These are phyloP conservation scores for Paraphysoderma sedebokerense DNA, from an alignment of 371 early-diverging fungal genomes.

Conservation along the genomic window DNA sequence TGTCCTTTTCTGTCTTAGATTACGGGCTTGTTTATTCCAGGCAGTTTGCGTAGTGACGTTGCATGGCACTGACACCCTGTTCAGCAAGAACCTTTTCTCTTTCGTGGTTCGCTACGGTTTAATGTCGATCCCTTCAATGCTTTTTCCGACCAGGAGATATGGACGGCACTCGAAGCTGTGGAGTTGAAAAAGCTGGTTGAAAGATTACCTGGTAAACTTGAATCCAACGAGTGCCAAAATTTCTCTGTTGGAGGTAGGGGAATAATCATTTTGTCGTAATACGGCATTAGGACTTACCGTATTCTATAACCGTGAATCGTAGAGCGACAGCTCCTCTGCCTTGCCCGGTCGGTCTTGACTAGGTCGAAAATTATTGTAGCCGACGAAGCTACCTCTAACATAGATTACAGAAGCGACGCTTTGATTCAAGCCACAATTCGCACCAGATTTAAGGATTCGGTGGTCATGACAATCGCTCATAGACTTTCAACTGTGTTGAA, in stretches of 20 bases:
- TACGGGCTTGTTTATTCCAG: too few relatives aligned
- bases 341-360: slow-evolving; percentile 67
- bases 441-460: slow-evolving; percentile 33
- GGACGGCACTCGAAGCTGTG: slow-evolving; percentile 59
- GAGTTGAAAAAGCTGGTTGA: slow-evolving; percentile 34
- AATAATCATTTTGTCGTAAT: too few relatives aligned
- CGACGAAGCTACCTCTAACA: slow-evolving; percentile 83
- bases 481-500: slow-evolving; percentile 66
- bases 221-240: neutral
- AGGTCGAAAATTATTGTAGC: slow-evolving; percentile 51
- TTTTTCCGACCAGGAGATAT: slow-evolving; percentile 54
- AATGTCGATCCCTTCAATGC: slow-evolving; percentile 68
- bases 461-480: slow-evolving; percentile 70
- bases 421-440: slow-evolving; percentile 47
- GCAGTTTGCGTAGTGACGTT: too few relatives aligned
- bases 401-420: slow-evolving; percentile 49
- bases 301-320: too few relatives aligned
- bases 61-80: too few relatives aligned
- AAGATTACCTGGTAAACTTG: neutral
- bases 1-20: too few relatives aligned
- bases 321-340: slow-evolving; percentile 45
- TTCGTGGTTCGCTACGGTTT: slow-evolving; percentile 33
- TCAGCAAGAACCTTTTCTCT: slow-evolving; percentile 87
- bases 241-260: slow-evolving; percentile 77
- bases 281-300: too few relatives aligned